These are phyloP conservation scores for Aspergillus amoenus DNA, from an alignment of 2,329 filamentous ascomycete species.

Conservation along the genomic window DNA sequence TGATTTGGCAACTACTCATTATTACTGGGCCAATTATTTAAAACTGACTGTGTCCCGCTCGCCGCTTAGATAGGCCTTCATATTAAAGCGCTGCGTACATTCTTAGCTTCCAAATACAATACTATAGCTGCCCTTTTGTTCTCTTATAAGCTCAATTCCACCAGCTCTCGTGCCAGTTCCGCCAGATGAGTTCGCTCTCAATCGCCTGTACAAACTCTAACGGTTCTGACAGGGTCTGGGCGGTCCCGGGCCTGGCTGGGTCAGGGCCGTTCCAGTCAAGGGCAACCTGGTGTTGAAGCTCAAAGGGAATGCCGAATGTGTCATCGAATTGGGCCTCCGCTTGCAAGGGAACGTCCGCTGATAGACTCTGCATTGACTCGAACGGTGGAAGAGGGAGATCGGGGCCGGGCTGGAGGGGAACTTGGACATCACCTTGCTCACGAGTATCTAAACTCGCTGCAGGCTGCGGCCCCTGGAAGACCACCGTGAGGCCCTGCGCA, in stretches of 20 bases:
- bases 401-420: too few species aligned
- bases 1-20: too few species aligned
- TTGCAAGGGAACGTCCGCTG: background rate
- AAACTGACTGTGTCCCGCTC: too few species aligned
- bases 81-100: too few species aligned
- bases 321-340: background rate
- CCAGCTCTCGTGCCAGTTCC: constrained; percentile 8
- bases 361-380: background rate
- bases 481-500: background rate
- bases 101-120: background rate
- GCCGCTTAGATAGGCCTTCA: too few species aligned
- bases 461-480: too few species aligned
- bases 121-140: too few species aligned
- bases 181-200: constrained; percentile 2
- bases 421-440: too few species aligned
- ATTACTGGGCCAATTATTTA: too few species aligned
- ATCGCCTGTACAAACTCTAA: constrained; percentile 5
- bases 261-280: background rate
- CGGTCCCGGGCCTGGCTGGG: background rate
- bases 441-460: too few species aligned
- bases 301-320: constrained; percentile 2
- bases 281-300: constrained; percentile 1
- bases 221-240: background rate
- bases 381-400: background rate
- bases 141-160: too few species aligned